Evolutionary conservation across 768 basidiomycete species (phyloP), one percentile per base, ranked within the genome.

Genomic region (Hysterangium stoloniferum): DNA sequence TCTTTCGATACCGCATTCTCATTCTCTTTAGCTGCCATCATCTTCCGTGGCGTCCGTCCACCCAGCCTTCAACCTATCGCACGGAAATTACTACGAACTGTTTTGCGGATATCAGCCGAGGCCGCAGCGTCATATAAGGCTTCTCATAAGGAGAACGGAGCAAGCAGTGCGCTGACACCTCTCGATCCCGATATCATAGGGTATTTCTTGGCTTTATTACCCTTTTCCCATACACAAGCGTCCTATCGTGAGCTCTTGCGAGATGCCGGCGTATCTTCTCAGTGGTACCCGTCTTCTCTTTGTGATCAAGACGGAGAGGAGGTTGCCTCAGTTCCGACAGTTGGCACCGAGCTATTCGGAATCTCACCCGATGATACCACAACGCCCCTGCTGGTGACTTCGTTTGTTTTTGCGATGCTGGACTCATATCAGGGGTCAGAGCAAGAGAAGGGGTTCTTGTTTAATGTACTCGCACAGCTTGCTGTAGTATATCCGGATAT

Each of bases 41-140:
- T 95, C 41, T 88, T 92, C 75, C 92, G 93, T 61, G 91, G 90
- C 34, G 67, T 92, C 49, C 79, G 91, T 22, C 80, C 83, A 57
- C 72, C 79, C 2, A 70, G 73, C 3, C 73, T 89, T 56, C 77
- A 69, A 45, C 77, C 79, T 6, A 72, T 78, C 11, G 81, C 85
- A 1, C 77, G 79, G 55, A 69, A 68, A 3, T 75, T 78, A 13
- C 68, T 92, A 12, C 72, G 82, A 56, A 80, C 73, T 25, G 67
- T 90, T 15, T 68, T 91, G 11, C 65, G 69, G 27, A 75, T 86
- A 33, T 84, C 84, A 29, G 71, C 79, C 45, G 43, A 36, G 12
- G 49, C 49, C 13, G 38, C 53, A 2, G 35, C 45, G 17, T 35
- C 48, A 15, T 19, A 48, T 22, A n/a, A 4, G 45, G 34, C 19